phyloP scores from a whole-genome alignment of 2,329 filamentous ascomycete genomes.

The Boeremia exigua region DNA sequence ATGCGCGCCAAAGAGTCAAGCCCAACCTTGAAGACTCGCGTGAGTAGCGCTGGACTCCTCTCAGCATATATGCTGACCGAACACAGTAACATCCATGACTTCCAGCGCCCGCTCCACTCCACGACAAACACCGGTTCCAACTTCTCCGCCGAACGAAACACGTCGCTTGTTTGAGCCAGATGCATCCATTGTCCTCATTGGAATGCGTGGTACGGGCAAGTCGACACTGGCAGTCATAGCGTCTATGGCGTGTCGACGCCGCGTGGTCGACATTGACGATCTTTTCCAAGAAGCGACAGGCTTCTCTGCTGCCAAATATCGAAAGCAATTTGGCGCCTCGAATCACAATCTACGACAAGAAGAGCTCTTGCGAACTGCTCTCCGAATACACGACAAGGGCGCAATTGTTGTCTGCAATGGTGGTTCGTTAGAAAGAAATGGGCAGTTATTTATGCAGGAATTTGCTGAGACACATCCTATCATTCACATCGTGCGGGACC shows the following conservation, averaged over 20 bases:
- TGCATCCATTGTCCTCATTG: conserved; percentile 75
- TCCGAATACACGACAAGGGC: conserved; percentile 64
- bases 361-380: conserved; percentile 65
- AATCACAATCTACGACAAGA: conserved; percentile 70
- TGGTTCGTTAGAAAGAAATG: conserved; percentile 69
- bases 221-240: conserved; percentile 78
- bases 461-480: conserved; percentile 72
- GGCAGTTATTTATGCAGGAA: conserved; percentile 65
- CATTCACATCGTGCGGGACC: conserved; percentile 71
- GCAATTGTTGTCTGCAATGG: conserved; percentile 75
- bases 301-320: conserved; percentile 67
- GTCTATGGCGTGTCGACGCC: conserved; percentile 71
- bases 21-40: conserved; percentile 13
- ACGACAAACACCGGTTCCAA: conserved; percentile 34
- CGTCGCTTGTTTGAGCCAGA: conserved; percentile 60
- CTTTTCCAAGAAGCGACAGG: conserved; percentile 70
- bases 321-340: conserved; percentile 65
- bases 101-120: conserved; percentile 39
- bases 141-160: conserved; percentile 24
- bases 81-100: conserved; percentile 25
- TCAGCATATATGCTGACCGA: conserved; percentile 7
- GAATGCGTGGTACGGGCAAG: conserved; percentile 76
- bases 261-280: conserved; percentile 72
- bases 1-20: conserved; percentile 5
- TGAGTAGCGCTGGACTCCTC: not conserved